A percentile compares a stretch with the other conserved stretches of the same genome.
Evolutionary conservation across 169 alveolate species (phyloP).

Genomic region (Plasmodium chabaudi): DNA sequence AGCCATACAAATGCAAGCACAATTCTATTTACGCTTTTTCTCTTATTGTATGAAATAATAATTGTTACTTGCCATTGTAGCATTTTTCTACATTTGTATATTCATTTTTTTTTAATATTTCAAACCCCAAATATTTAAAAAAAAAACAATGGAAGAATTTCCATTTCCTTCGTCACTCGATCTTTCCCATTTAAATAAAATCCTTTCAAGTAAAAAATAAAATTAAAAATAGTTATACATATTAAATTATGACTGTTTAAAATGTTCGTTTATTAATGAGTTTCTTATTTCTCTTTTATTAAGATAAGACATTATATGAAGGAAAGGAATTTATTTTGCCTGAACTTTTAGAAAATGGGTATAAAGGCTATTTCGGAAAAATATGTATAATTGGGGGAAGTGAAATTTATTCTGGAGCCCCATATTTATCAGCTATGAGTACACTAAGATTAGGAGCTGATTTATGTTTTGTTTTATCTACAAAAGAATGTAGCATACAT

Average conservation of each 20-base stretch:
- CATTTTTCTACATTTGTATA: neutral
- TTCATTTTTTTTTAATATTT: neutral
- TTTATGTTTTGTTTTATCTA: conserved; percentile 90
- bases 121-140: neutral
- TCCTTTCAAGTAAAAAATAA: conserved; percentile 24
- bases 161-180: neutral
- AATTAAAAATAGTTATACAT: neutral
- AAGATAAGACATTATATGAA: conserved; percentile 32
- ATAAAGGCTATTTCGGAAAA: conserved; percentile 73
- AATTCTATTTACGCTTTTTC: too few relatives aligned
- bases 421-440: conserved; percentile 92
- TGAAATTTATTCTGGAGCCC: conserved; percentile 94
- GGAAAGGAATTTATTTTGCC: conserved; percentile 15
- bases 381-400: conserved; percentile 94
- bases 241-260: too few relatives aligned
- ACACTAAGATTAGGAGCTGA: conserved; percentile 93
- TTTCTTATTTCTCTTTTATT: neutral
- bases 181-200: conserved; percentile 17
- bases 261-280: neutral
- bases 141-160: conserved; percentile 18
- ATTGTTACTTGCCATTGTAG: too few relatives aligned
- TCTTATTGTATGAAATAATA: too few relatives aligned
- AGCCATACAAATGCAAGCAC: too few relatives aligned
- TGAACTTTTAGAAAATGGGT: conserved; percentile 4
- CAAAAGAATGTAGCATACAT: conserved; percentile 91